These are phyloP conservation scores for Trichocladium uniseriatum DNA, from an alignment of 495 filamentous ascomycete genomes.

Conservation along the genomic window DNA sequence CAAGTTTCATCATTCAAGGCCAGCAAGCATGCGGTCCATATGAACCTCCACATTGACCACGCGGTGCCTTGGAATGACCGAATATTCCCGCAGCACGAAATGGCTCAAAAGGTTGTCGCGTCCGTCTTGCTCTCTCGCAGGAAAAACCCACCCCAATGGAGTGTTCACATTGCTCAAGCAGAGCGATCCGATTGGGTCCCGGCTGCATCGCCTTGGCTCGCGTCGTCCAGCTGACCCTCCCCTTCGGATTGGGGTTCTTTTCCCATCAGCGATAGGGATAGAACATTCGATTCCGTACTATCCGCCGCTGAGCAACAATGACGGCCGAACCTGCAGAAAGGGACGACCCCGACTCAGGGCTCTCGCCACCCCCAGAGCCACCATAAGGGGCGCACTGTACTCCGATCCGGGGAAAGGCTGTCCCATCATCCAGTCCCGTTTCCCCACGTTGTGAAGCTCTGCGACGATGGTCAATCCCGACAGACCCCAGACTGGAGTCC, in stretches of 20 bases:
- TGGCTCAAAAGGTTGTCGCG: too few relatives aligned
- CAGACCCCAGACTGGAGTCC: neutral
- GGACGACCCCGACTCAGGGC: neutral
- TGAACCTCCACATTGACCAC: neutral
- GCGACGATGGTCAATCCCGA: neutral
- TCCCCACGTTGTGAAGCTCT: conserved; percentile 9
- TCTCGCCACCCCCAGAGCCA: conserved; percentile 4
- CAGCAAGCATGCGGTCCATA: neutral
- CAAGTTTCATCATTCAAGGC: too few relatives aligned
- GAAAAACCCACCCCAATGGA: neutral
- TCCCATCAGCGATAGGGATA: neutral
- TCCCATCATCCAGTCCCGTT: conserved; percentile 4
- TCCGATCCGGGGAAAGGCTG: neutral
- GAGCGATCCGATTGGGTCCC: neutral
- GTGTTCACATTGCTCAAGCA: neutral
- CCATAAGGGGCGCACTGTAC: neutral
- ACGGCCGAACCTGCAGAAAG: neutral
- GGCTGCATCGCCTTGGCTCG: neutral
- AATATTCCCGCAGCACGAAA: conserved; percentile 7
- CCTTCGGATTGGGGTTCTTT: neutral
- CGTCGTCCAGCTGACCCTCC: conserved; percentile 9
- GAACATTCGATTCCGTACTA: neutral
- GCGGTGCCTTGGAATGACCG: neutral
- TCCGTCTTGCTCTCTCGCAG: neutral
- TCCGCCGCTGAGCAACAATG: neutral